Base-by-base conservation (phyloP, 2,329 filamentous ascomycete species). In the Colletotrichum sublineola region DNA sequence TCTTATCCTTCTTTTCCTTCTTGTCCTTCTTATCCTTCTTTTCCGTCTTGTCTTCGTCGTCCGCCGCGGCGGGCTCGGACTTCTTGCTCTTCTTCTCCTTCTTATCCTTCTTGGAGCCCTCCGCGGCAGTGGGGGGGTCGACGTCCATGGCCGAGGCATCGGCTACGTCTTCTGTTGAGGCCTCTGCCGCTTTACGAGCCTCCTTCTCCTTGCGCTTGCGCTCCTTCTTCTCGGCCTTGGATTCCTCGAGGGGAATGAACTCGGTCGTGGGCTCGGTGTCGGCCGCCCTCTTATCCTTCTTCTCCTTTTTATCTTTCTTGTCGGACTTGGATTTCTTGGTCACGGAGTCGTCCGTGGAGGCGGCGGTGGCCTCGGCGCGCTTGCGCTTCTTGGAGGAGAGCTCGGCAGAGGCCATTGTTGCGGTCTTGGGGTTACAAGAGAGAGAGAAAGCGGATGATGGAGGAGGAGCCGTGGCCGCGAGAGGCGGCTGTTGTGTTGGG, bases 21-120 rank as follows among this genome's bases (percentile, higher is more conserved):
- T 76, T 74, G 8, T 77, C 75, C 64, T 81, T 77, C 42, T 78
- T 78, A 38, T 79, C 77, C 76, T 77, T 80, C 57, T 77, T 77
- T 73, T 72, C 46, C 33, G 68, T 67, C 55, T 77, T 71, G 61
- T 75, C 67, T 48, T 72, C 52, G 56, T 75, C 68, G 44, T 73
- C 57, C 58, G 70, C 60, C 2, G 20, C 33, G 20, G 20, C 36
- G 33, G 36, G 5, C 24, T 73, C 67, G 1, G 68, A 62, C 65
- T 75, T 75, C 65, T 77, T 76, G 36, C 66, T 64, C 71, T 81
- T 80, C 72, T 78, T 78, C 61, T 78, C 77, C 75, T 80, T 63
- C 53, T 74, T 24, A 33, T 67, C 68, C 63, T 74, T 80, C 55
- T 74, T 72, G 48, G 66, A 46, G 57, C 71, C 68, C 20, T 63